These are phyloP conservation scores for Globisporangium uncinulatum DNA, from an alignment of 352 stramenopile genomes.

Conservation along the genomic window DNA sequence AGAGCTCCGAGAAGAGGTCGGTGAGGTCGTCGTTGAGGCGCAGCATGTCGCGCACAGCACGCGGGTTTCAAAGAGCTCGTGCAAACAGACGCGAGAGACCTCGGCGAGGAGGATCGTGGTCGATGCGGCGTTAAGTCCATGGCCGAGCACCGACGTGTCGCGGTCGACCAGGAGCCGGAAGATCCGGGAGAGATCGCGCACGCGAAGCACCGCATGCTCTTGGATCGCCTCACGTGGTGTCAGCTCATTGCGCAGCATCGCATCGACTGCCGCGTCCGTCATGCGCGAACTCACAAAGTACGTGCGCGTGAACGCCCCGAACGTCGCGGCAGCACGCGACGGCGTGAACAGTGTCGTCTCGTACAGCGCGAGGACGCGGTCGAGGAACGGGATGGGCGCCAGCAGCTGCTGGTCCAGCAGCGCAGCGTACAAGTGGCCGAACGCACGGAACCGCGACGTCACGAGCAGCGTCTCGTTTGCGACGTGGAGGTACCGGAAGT, in stretches of 20 bases:
- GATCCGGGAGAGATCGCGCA: conserved; percentile 18
- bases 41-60: conserved; percentile 26
- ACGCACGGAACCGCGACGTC: conserved; percentile 18
- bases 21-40: conserved; percentile 27
- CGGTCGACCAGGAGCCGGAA: conserved; percentile 19
- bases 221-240: conserved; percentile 12
- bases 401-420: conserved; percentile 15
- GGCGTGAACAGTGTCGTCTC: conserved; percentile 25
- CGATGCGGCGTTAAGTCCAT: conserved; percentile 2
- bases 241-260: conserved; percentile 12
- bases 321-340: conserved; percentile 14
- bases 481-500: conserved; percentile 20
- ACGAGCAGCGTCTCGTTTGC: conserved; percentile 18
- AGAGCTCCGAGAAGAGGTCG: conserved; percentile 23
- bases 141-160: conserved; percentile 19
- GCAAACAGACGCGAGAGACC: conserved; percentile 14
- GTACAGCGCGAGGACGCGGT: conserved; percentile 19
- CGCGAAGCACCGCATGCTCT: conserved; percentile 17
- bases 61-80: conserved; percentile 22
- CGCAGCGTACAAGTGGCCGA: conserved; percentile 25
- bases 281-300: conserved; percentile 24
- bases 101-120: conserved; percentile 15
- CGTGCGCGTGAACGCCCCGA: conserved; percentile 17
- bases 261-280: conserved; percentile 17
- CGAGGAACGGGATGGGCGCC: conserved; percentile 15